Evolutionary conservation across 768 basidiomycete genomes (phyloP).

Genomic region (Kwoniella mangroviensis): DNA sequence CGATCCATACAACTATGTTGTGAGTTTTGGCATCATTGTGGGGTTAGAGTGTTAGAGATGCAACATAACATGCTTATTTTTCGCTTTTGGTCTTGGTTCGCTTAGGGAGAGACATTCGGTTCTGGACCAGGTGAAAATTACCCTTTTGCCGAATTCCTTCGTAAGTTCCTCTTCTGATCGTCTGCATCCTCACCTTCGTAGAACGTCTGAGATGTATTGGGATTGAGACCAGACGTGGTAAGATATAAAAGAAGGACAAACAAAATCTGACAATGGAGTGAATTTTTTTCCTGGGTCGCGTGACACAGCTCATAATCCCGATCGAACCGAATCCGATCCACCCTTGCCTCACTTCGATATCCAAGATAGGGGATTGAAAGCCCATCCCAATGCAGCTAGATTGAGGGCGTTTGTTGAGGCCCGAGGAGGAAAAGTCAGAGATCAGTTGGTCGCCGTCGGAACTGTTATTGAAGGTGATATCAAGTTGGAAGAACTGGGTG

Average conservation of each 20-base stretch:
- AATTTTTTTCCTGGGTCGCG: conserved; percentile 2
- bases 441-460: conserved; percentile 48
- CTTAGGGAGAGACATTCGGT: conserved; percentile 48
- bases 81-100: background rate
- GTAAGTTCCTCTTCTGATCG: conserved; percentile 25
- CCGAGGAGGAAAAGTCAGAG: conserved; percentile 47
- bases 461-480: conserved; percentile 51
- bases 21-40: conserved; percentile 31
- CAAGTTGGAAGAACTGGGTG: conserved; percentile 50
- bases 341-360: conserved; percentile 42
- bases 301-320: conserved; percentile 46
- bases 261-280: background rate
- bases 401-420: conserved; percentile 48
- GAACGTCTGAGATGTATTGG: background rate
- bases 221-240: background rate
- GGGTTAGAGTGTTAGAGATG: background rate
- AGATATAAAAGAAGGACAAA: background rate
- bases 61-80: conserved; percentile 17
- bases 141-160: conserved; percentile 46
- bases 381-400: conserved; percentile 44
- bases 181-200: background rate
- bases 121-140: conserved; percentile 44
- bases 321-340: conserved; percentile 41
- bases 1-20: conserved; percentile 54
- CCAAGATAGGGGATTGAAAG: conserved; percentile 50